Percentiles rank a stretch among this genome's conserved stretches.
These are phyloP conservation scores for Debaryomyces prosopidis DNA, from an alignment of 805 yeast genomes.

Conservation along the genomic window DNA sequence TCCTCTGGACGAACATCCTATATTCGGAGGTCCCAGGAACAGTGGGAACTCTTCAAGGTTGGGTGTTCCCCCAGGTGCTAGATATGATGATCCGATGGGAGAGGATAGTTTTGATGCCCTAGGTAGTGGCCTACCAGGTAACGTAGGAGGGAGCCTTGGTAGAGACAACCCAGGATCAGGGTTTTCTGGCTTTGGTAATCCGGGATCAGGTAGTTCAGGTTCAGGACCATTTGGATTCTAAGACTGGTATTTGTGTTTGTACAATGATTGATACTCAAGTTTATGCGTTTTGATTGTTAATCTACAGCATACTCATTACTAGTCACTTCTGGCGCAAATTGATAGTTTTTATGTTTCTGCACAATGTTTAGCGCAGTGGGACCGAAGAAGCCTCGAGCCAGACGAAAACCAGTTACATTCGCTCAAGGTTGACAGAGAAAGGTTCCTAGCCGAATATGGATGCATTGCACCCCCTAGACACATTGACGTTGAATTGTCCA, in stretches of 20 bases:
- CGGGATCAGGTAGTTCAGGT: slow-evolving; percentile 6
- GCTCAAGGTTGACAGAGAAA: too few relatives aligned
- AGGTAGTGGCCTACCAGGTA: slow-evolving; percentile 49
- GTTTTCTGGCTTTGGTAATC: slow-evolving; percentile 11
- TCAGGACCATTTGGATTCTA: slow-evolving; percentile 6
- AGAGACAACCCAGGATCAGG: slow-evolving; percentile 10
- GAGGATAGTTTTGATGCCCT: slow-evolving; percentile 44
- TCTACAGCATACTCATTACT: too few relatives aligned
- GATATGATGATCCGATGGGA: slow-evolving; percentile 53
- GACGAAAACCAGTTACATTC: too few relatives aligned
- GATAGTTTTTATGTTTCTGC: too few relatives aligned
- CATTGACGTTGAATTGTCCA: too few relatives aligned
- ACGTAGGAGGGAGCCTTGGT: slow-evolving; percentile 19
- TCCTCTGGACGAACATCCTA: slow-evolving; percentile 52
- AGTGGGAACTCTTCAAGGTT: slow-evolving; percentile 25
- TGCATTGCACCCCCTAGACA: too few relatives aligned
- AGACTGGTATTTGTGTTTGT: too few relatives aligned
- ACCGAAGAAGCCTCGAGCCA: not conserved
- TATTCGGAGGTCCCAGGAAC: slow-evolving; percentile 37
- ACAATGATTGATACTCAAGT: too few relatives aligned
- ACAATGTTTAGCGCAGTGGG: not conserved
- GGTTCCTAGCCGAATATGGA: too few relatives aligned
- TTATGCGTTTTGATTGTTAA: too few relatives aligned
- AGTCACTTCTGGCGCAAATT: too few relatives aligned
- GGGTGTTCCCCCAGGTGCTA: slow-evolving; percentile 48